Evolutionary conservation across 306 rosid genomes (phyloP).

Genomic region (Dalbergia cochinchinensis): DNA sequence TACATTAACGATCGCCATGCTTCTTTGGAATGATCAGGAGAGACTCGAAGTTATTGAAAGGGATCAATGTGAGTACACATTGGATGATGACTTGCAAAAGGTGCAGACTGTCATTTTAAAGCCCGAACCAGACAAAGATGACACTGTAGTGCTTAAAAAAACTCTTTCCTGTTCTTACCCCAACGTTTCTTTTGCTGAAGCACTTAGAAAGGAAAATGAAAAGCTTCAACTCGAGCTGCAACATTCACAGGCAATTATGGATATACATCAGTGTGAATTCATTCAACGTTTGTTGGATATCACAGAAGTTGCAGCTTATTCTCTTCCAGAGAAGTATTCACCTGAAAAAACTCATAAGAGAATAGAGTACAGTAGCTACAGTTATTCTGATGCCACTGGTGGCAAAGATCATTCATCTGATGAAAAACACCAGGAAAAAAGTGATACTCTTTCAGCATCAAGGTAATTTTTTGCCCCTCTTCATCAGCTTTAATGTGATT

Average conservation of each 20-base stretch:
- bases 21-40: constrained; percentile 65
- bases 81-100: constrained; percentile 89
- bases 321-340: constrained; percentile 61
- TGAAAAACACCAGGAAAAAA: constrained; percentile 57
- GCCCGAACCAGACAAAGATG: constrained; percentile 76
- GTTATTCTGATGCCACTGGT: constrained; percentile 59
- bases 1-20: constrained; percentile 15
- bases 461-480: constrained; percentile 55
- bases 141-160: constrained; percentile 79
- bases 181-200: constrained; percentile 74
- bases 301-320: constrained; percentile 71
- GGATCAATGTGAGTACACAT: constrained; percentile 92
- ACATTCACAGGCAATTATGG: constrained; percentile 81
- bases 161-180: constrained; percentile 96
- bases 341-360: constrained; percentile 63
- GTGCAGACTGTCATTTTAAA: constrained; percentile 85
- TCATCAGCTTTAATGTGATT: constrained; percentile 11
- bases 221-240: constrained; percentile 92
- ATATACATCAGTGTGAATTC: constrained; percentile 82
- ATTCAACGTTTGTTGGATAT: constrained; percentile 86
- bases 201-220: constrained; percentile 86
- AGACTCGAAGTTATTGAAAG: constrained; percentile 86
- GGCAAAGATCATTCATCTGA: constrained; percentile 61
- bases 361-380: constrained; percentile 55
- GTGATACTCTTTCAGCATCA: constrained; percentile 58